phyloP scores from a whole-genome alignment of 176 grass and related monocot genomes.

The Triticum turgidum region DNA sequence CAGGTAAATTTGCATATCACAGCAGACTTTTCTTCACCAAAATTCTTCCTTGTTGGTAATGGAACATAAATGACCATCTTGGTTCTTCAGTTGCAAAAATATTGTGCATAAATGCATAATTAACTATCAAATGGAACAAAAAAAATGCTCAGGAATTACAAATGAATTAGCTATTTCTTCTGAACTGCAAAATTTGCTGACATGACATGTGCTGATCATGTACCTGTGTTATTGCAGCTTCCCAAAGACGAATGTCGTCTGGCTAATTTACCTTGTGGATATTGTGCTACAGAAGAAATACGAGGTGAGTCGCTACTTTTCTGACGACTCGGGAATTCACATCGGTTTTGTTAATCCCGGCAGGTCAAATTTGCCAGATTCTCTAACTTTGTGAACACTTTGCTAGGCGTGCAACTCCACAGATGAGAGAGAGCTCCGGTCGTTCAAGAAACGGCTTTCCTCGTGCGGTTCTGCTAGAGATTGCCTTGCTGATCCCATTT shows the following conservation, averaged over 20 bases:
- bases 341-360: not conserved
- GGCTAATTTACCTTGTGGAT: constrained; percentile 93
- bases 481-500: constrained; percentile 66
- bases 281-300: constrained; percentile 72
- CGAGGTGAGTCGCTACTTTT: constrained; percentile 51
- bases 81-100: constrained; percentile 8
- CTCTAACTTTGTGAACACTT: constrained; percentile 18
- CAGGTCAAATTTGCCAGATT: not conserved
- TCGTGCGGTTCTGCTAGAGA: constrained; percentile 53
- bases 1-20: constrained; percentile 53
- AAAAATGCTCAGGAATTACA: not conserved
- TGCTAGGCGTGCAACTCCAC: constrained; percentile 48
- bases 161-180: not conserved
- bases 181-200: not conserved
- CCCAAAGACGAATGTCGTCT: constrained; percentile 85
- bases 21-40: not conserved
- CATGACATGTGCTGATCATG: not conserved
- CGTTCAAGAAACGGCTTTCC: constrained; percentile 70
- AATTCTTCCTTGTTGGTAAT: not conserved
- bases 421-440: constrained; percentile 74
- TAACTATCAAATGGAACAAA: not conserved
- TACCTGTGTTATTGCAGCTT: constrained; percentile 49
- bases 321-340: not conserved
- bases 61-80: not conserved
- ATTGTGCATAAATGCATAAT: not conserved